A percentile compares a stretch with the other conserved stretches of the same genome.
phyloP scores from a whole-genome alignment of 2,329 filamentous ascomycete species.

The Phaeosphaeria sp. region DNA sequence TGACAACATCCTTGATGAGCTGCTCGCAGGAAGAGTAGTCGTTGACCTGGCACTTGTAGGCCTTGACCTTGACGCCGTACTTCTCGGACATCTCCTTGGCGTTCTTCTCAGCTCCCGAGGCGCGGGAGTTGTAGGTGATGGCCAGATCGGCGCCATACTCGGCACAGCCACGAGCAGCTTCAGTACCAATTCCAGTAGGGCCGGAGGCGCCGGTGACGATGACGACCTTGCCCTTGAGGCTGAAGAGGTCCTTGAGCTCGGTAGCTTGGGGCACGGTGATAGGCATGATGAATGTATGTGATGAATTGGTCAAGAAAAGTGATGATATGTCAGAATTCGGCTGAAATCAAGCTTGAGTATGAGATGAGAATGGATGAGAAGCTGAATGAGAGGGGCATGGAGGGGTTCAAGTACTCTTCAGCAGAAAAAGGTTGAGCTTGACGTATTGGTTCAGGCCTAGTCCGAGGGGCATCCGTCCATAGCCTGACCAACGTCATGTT shows the following conservation, averaged over 20 bases:
- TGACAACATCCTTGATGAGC: conserved; percentile 65
- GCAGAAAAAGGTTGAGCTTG: conserved; percentile 25
- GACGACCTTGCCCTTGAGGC: conserved; percentile 62
- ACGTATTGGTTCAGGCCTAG: conserved; percentile 30
- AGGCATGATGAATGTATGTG: conserved; percentile 51
- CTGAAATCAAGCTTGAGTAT: conserved; percentile 21
- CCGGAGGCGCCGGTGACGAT: conserved; percentile 63
- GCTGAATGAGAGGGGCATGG: conserved; percentile 19
- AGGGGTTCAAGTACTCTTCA: conserved; percentile 45
- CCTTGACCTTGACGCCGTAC: conserved; percentile 71
- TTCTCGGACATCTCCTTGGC: conserved; percentile 65
- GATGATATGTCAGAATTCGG: conserved; percentile 7
- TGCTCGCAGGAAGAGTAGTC: conserved; percentile 63
- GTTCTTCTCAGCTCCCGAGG: conserved; percentile 70
- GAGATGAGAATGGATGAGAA: conserved; percentile 12
- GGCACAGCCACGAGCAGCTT: conserved; percentile 69
- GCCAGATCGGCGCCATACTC: conserved; percentile 70
- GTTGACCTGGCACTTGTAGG: conserved; percentile 70
- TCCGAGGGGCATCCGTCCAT: conserved; percentile 25
- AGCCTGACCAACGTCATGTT: conserved; percentile 24
- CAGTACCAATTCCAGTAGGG: conserved; percentile 72
- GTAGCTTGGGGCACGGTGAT: conserved; percentile 62
- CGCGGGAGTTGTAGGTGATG: conserved; percentile 71
- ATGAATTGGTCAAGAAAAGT: conserved; percentile 3
- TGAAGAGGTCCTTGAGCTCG: conserved; percentile 63